Base-by-base conservation (phyloP, 31 red algal genomes). In the Odonthalia washingtoniensis region DNA sequence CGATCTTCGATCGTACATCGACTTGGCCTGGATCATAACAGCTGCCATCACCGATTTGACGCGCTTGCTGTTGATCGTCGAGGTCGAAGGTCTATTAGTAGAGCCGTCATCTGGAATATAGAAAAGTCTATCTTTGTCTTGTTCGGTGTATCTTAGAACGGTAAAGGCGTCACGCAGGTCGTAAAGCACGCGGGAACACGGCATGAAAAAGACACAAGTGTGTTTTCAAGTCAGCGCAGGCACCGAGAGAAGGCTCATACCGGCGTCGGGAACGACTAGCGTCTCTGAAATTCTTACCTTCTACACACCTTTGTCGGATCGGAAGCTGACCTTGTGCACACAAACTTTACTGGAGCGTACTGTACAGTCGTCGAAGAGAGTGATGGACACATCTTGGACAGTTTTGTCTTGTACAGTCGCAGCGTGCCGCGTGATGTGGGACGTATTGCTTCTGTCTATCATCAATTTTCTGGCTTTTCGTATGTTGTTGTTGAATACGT, bases 161-260 rank as follows among this genome's bases (percentile, higher is more conserved):
- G 32, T 28, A 28, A 64, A 68, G 30, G 49, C 21, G 75, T 80
- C 62, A 12, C 65, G 36, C 3, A 70, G 40, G 75, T 89, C 86
- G 40, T 80, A 67, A 21, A 80, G 32, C 17, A 70, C 39, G 1
- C 74, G 49, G 26, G 4, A 26, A 2, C 16, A 0, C 0, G 74
- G 65, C 40, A 52, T 89, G 64, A 80, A 89, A 3, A 80, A 39
- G 0, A 72, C 86, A 9, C 33, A 39, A 9, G 57, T 78, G 42
- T 42, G 57, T 37, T 80, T 80, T 35, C 43, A 43, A 0, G 60
- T 44, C 30, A 77, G 72, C 2, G 83, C 83, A 0, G 31, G 72
- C 3, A 87, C 2, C 0, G 83, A 87, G 1, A 87, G 83, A 2
- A 87, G 69, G 70, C 72, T 87, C 72, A 77, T 66, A 1, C 65